A percentile compares a stretch with the other conserved stretches of the same genome.
phyloP scores from a whole-genome alignment of 148 eudicot species.

The Simmondsia chinensis region DNA sequence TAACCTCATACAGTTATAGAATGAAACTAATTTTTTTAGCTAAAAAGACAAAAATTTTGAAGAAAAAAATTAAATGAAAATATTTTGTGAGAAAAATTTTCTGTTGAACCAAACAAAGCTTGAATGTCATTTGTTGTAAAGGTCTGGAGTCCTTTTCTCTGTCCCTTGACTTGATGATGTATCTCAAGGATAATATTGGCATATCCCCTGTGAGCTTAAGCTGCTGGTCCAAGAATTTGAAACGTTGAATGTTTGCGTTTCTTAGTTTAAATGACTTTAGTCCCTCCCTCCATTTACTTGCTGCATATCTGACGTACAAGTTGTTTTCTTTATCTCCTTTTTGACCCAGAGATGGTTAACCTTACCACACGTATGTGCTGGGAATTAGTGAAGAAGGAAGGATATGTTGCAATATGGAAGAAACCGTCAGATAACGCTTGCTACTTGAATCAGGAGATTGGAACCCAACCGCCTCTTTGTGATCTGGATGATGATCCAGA shows the following conservation, averaged over 20 bases:
- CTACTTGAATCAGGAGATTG: conserved; percentile 63
- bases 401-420: conserved; percentile 97
- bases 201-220: no score
- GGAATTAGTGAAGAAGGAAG: conserved; percentile 88
- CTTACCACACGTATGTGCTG: conserved; percentile 88
- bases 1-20: no score
- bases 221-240: not conserved
- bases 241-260: not conserved
- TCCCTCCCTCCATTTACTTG: not conserved
- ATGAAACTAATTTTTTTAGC: no score
- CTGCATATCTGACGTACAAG: not conserved
- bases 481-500: conserved; percentile 79
- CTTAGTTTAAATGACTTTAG: not conserved
- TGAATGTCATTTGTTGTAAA: no score
- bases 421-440: conserved; percentile 88
- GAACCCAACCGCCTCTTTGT: conserved; percentile 69
- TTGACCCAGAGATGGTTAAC: conserved; percentile 66
- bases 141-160: no score
- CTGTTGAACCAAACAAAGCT: no score
- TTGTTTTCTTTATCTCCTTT: conserved; percentile 5
- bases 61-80: no score
- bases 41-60: no score
- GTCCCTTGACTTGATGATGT: no score
- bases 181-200: no score
- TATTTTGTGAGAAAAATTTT: no score